Evolutionary conservation across 2,329 filamentous ascomycete genomes (phyloP).

Genomic region (Phaeophleospora eucalypticola): DNA sequence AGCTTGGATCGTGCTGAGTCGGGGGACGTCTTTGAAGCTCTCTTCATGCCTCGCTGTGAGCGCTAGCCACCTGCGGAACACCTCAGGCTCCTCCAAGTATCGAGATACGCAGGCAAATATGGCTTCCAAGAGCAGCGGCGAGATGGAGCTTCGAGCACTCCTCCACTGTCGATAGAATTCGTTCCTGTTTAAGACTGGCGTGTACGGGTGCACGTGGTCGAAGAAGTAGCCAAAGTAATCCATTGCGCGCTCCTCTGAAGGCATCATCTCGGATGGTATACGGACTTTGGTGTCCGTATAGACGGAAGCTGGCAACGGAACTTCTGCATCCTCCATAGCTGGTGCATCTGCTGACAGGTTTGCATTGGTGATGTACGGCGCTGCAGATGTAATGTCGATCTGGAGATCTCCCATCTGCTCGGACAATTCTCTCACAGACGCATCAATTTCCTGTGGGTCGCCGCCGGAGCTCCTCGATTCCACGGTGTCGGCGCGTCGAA

Average conservation of each 20-base stretch:
- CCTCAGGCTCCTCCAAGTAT: slow-evolving; percentile 74
- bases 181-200: slow-evolving; percentile 79
- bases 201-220: slow-evolving; percentile 82
- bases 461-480: slow-evolving; percentile 26
- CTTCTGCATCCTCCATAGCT: slow-evolving; percentile 67
- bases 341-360: slow-evolving; percentile 56
- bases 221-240: slow-evolving; percentile 92
- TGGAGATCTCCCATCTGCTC: slow-evolving; percentile 78
- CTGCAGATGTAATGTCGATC: slow-evolving; percentile 81
- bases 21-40: slow-evolving; percentile 87
- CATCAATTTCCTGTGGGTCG: slow-evolving; percentile 32
- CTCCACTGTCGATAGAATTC: slow-evolving; percentile 89
- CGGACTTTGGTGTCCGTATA: slow-evolving; percentile 72
- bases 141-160: slow-evolving; percentile 74
- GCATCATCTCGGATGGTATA: slow-evolving; percentile 92
- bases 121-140: slow-evolving; percentile 81
- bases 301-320: slow-evolving; percentile 63
- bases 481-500: slow-evolving; percentile 24
- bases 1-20: slow-evolving; percentile 87
- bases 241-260: slow-evolving; percentile 73
- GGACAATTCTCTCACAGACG: slow-evolving; percentile 27
- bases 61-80: slow-evolving; percentile 89
- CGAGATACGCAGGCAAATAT: slow-evolving; percentile 86
- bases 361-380: slow-evolving; percentile 76
- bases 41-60: slow-evolving; percentile 85